Conservation (phyloP, 257 asterid species). For the Ehretia macrophylla region DNA sequence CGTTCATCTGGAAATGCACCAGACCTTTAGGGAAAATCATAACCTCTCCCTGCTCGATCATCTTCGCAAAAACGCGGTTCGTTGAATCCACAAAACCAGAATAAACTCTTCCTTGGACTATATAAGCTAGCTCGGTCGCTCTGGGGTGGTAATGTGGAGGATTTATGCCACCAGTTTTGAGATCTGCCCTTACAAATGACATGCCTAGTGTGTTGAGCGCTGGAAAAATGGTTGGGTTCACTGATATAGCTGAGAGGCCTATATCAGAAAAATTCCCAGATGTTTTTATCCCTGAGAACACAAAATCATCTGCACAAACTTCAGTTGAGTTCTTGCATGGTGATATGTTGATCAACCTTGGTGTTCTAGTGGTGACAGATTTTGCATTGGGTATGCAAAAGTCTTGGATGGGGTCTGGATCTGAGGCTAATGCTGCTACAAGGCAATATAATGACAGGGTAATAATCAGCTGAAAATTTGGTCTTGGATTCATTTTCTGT, state of each 20-base stretch:
- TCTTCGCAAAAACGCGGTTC: slow-evolving; percentile 44
- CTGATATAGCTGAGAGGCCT: slow-evolving; percentile 36
- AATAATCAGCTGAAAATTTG: slow-evolving; percentile 8
- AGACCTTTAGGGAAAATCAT: slow-evolving; percentile 58
- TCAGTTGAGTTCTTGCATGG: slow-evolving; percentile 37
- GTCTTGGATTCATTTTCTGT: slow-evolving; percentile 20
- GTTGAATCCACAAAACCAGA: slow-evolving; percentile 50
- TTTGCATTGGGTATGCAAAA: slow-evolving; percentile 45
- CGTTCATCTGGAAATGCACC: slow-evolving; percentile 65
- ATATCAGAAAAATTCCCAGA: slow-evolving; percentile 42
- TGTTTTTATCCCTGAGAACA: slow-evolving; percentile 35
- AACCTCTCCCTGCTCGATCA: slow-evolving; percentile 51
- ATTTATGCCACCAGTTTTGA: slow-evolving; percentile 48
- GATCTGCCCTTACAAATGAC: slow-evolving; percentile 52
- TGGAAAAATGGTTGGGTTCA: slow-evolving; percentile 34
- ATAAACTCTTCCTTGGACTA: slow-evolving; percentile 44
- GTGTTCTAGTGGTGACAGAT: neutral
- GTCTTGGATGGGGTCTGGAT: slow-evolving; percentile 54
- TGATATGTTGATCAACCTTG: neutral
- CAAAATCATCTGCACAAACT: slow-evolving; percentile 42
- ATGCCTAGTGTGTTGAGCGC: slow-evolving; percentile 58
- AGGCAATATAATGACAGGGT: slow-evolving; percentile 4
- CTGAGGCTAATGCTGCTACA: slow-evolving; percentile 30
- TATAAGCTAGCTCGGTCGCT: slow-evolving; percentile 49
- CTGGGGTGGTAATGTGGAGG: slow-evolving; percentile 55